Evolutionary conservation across 768 basidiomycete genomes (phyloP).

Genomic region (Hypholoma sublateritium): DNA sequence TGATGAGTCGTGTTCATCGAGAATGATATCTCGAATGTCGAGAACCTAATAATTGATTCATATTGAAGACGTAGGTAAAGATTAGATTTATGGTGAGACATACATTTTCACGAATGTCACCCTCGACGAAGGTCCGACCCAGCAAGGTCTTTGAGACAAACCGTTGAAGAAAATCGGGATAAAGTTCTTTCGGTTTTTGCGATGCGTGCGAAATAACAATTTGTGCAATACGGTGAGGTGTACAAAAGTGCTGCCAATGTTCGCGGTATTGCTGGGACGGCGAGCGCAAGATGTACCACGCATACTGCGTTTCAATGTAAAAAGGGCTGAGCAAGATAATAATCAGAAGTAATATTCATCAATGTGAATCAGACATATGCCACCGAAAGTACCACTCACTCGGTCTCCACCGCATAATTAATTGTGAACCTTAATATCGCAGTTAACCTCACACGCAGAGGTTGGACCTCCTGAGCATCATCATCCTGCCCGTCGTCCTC

Average conservation of each 20-base stretch:
- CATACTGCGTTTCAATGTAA: constrained; percentile 62
- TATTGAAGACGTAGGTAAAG: background rate
- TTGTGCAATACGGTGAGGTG: constrained; percentile 51
- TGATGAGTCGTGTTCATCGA: constrained; percentile 18
- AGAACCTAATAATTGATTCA: constrained; percentile 19
- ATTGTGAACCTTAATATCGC: constrained; percentile 48
- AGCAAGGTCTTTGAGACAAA: constrained; percentile 35
- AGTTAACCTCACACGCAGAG: constrained; percentile 44
- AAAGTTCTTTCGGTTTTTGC: constrained; percentile 28
- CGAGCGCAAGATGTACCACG: constrained; percentile 57
- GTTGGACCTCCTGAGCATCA: constrained; percentile 26
- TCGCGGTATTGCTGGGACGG: constrained; percentile 47
- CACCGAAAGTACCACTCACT: constrained; percentile 39
- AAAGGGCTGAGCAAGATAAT: constrained; percentile 46
- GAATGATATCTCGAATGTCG: constrained; percentile 30
- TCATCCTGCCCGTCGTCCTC: constrained; percentile 68
- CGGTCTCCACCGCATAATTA: constrained; percentile 47
- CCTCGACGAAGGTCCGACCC: constrained; percentile 14
- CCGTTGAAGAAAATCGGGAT: constrained; percentile 31
- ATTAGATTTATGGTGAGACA: background rate
- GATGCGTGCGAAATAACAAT: constrained; percentile 38
- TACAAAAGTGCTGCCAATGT: constrained; percentile 49
- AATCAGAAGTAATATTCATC: background rate
- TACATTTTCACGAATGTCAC: background rate
- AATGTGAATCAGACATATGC: too few species aligned